These are phyloP conservation scores for Tetracladium marchalianum DNA, from an alignment of 495 filamentous ascomycete genomes.

Conservation along the genomic window DNA sequence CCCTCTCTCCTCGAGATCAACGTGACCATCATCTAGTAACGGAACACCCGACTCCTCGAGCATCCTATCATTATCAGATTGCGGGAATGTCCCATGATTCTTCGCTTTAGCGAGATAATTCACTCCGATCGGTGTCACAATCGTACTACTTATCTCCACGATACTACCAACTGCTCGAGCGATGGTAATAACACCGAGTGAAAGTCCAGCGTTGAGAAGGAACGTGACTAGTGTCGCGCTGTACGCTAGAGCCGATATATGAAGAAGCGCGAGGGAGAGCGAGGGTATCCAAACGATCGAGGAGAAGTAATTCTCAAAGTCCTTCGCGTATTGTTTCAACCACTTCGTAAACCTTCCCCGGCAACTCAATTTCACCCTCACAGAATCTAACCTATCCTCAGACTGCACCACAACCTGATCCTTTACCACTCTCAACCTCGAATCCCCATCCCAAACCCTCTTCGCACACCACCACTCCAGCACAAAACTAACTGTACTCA, in stretches of 20 bases:
- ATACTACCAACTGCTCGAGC: slow-evolving; percentile 42
- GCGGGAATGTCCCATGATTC: slow-evolving; percentile 11
- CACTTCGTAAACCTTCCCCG: background rate
- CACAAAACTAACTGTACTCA: slow-evolving; percentile 25
- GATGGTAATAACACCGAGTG: slow-evolving; percentile 38
- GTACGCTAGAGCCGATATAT: slow-evolving; percentile 51
- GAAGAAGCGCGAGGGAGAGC: slow-evolving; percentile 42
- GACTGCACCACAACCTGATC: slow-evolving; percentile 1
- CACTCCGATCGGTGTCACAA: slow-evolving; percentile 30
- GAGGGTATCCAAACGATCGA: slow-evolving; percentile 42
- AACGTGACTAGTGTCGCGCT: slow-evolving; percentile 51
- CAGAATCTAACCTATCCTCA: slow-evolving; percentile 5
- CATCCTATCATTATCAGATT: background rate
- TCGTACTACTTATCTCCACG: slow-evolving; percentile 41
- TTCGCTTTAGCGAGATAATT: slow-evolving; percentile 21
- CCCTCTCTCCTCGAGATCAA: background rate
- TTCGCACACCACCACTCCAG: slow-evolving; percentile 29
- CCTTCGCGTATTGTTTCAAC: slow-evolving; percentile 13
- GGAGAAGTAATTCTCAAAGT: slow-evolving; percentile 31
- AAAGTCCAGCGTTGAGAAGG: slow-evolving; percentile 45
- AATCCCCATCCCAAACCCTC: slow-evolving; percentile 27
- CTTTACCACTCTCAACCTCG: slow-evolving; percentile 7
- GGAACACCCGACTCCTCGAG: background rate
- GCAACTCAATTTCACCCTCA: background rate
- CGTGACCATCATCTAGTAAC: background rate